phyloP scores from a whole-genome alignment of 176 grass and related monocot genomes.

The Pharus latifolius region DNA sequence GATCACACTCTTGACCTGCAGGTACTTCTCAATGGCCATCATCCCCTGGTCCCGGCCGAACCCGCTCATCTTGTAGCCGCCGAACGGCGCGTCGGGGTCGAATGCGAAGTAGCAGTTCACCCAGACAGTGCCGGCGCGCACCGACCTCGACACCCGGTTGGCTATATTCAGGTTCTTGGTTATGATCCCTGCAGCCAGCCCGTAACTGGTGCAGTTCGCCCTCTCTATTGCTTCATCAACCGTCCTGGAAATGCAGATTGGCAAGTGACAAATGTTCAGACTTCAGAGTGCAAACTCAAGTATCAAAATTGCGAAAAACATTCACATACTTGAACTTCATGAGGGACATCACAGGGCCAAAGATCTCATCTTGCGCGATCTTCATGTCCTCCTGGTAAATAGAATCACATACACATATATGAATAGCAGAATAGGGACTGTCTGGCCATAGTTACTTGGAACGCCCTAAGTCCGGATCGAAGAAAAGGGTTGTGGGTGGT shows the following conservation, averaged over 20 bases:
- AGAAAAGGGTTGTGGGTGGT: no score
- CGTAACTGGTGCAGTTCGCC: constrained; percentile 68
- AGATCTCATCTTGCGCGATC: constrained; percentile 79
- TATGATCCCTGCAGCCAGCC: constrained; percentile 56
- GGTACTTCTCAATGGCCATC: constrained; percentile 62
- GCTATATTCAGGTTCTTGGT: constrained; percentile 60
- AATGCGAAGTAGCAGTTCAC: constrained; percentile 87
- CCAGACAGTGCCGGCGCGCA: constrained; percentile 64
- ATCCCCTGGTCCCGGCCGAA: constrained; percentile 75
- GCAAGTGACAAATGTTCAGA: background rate
- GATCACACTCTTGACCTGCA: constrained; percentile 76
- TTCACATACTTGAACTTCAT: constrained; percentile 72
- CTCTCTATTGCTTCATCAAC: constrained; percentile 68
- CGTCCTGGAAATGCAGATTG: constrained; percentile 28
- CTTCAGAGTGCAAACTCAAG: background rate
- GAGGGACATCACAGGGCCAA: constrained; percentile 83
- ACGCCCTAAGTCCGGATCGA: no score
- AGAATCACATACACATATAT: background rate
- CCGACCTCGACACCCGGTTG: constrained; percentile 64
- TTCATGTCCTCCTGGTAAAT: constrained; percentile 67
- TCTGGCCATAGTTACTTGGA: no score
- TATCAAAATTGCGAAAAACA: background rate
- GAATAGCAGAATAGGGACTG: no score
- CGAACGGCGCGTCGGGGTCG: constrained; percentile 66
- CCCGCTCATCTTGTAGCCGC: constrained; percentile 83